Evolutionary conservation across 2,329 filamentous ascomycete genomes (phyloP).

Genomic region (Nemania sp.): DNA sequence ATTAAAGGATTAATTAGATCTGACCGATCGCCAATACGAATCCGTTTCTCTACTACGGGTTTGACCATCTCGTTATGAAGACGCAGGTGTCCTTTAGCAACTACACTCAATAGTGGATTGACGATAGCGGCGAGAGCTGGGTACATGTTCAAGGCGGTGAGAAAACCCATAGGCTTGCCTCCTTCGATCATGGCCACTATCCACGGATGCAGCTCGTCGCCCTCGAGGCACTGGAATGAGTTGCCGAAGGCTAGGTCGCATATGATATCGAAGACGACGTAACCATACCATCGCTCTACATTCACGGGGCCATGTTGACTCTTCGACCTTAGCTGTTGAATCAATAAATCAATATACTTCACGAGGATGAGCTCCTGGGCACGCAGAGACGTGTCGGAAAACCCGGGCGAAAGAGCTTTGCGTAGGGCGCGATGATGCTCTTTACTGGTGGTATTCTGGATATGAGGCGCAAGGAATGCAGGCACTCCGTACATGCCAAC

Average conservation of each 20-base stretch:
- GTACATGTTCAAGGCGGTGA: conserved; percentile 19
- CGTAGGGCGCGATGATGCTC: conserved; percentile 18
- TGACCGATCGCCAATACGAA: conserved; percentile 11
- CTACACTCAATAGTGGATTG: not conserved
- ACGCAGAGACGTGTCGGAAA: conserved; percentile 19
- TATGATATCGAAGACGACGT: conserved; percentile 23
- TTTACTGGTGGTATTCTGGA: conserved; percentile 45
- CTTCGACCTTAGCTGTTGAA: conserved; percentile 12
- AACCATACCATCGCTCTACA: conserved; percentile 20
- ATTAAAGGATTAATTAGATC: conserved; percentile 20
- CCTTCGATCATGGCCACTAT: conserved; percentile 18
- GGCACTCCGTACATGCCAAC: conserved; percentile 35
- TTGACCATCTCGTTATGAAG: conserved; percentile 16
- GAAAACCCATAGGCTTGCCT: conserved; percentile 18
- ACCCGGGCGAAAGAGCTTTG: conserved; percentile 19
- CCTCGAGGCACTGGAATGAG: conserved; percentile 13
- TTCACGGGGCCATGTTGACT: conserved; percentile 12
- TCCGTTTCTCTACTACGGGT: conserved; percentile 12
- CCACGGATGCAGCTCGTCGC: conserved; percentile 18
- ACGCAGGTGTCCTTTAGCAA: conserved; percentile 5
- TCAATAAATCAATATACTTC: conserved; percentile 11
- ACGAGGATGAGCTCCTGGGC: conserved; percentile 20
- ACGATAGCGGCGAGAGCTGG: conserved; percentile 2
- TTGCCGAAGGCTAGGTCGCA: conserved; percentile 17
- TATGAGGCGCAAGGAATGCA: conserved; percentile 34